Evolutionary conservation across 2,329 filamentous ascomycete genomes (phyloP).

Genomic region (Lachnum nothofagi): DNA sequence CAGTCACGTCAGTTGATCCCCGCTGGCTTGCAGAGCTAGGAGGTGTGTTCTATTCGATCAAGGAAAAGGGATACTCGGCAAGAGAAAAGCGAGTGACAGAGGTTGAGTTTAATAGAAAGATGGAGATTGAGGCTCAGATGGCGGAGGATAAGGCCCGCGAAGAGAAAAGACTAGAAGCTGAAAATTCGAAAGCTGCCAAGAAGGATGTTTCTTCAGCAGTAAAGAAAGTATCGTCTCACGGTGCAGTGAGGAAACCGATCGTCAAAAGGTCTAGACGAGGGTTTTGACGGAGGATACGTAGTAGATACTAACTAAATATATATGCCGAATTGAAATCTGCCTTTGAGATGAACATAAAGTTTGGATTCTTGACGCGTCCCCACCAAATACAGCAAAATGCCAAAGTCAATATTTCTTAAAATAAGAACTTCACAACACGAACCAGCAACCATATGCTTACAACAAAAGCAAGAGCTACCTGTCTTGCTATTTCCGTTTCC

Average conservation of each 20-base stretch:
- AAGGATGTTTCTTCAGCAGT: constrained; percentile 37
- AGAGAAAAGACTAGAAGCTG: constrained; percentile 49
- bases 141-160: constrained; percentile 72
- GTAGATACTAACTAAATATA: neutral
- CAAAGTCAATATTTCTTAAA: too few relatives aligned
- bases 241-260: constrained; percentile 57
- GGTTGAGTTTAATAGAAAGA: constrained; percentile 83
- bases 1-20: constrained; percentile 90
- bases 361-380: too few relatives aligned
- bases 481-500: too few relatives aligned
- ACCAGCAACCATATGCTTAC: too few relatives aligned
- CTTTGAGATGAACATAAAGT: too few relatives aligned
- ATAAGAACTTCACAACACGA: too few relatives aligned
- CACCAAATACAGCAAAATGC: too few relatives aligned
- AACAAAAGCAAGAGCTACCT: too few relatives aligned
- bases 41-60: constrained; percentile 94
- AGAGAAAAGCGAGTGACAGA: constrained; percentile 83
- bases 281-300: constrained; percentile 4
- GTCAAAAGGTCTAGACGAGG: constrained; percentile 52
- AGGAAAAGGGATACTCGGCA: constrained; percentile 92
- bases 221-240: constrained; percentile 58
- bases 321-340: too few relatives aligned
- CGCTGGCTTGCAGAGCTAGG: constrained; percentile 96
- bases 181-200: constrained; percentile 44
- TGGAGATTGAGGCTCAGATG: constrained; percentile 93